These are phyloP conservation scores for Geopyxis carbonaria DNA, from an alignment of 495 filamentous ascomycete species.

Conservation along the genomic window DNA sequence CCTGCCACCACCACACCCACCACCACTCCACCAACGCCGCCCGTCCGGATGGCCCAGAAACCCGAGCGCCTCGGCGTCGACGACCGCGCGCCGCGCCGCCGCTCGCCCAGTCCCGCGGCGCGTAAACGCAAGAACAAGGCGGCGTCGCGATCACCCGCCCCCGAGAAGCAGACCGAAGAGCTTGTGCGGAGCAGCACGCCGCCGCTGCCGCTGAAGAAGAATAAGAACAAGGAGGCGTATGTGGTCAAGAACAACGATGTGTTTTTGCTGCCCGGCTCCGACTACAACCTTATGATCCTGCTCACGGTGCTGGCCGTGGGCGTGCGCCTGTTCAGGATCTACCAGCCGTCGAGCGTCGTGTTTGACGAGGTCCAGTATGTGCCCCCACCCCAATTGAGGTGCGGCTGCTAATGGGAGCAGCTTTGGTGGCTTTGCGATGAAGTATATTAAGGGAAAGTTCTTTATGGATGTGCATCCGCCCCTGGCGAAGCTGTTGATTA, in stretches of 20 bases:
- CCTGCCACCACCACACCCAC: background rate
- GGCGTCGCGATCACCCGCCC: conserved; percentile 3
- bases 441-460: conserved; percentile 96
- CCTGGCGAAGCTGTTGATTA: conserved; percentile 89
- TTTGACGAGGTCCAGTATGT: conserved; percentile 98
- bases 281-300: conserved; percentile 56
- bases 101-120: conserved; percentile 15
- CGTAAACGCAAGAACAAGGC: conserved; percentile 10
- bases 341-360: conserved; percentile 88
- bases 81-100: conserved; percentile 13
- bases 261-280: conserved; percentile 54
- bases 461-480: conserved; percentile 99
- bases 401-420: conserved; percentile 28
- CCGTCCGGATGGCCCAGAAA: conserved; percentile 15
- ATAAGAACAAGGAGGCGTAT: conserved; percentile 1
- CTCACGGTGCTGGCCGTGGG: conserved; percentile 59
- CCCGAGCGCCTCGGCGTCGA: conserved; percentile 16
- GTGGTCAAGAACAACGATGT: conserved; percentile 51
- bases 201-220: background rate
- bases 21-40: conserved; percentile 4
- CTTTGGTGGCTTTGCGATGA: conserved; percentile 92
- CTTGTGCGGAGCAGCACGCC: too few species aligned
- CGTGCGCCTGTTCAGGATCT: conserved; percentile 87
- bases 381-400: background rate
- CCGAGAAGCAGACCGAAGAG: background rate